Conservation (phyloP, 2,329 filamentous ascomycete species). For the Cryphonectria parasitica region DNA sequence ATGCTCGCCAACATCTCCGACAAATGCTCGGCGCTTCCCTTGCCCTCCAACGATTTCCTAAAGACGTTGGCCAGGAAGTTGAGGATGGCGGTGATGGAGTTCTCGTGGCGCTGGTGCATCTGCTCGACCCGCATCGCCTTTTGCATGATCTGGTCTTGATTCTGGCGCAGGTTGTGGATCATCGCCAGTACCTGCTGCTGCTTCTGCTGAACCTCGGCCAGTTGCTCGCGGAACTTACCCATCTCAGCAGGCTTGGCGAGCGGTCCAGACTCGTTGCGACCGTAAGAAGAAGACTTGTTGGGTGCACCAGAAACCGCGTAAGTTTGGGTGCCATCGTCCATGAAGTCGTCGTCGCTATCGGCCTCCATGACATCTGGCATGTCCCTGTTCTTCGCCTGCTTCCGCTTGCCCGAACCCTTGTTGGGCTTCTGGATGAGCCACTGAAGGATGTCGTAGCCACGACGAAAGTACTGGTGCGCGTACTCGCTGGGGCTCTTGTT, state of each 20-base stretch:
- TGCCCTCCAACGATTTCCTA: conserved; percentile 87
- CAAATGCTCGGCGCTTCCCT: conserved; percentile 74
- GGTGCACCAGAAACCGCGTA: conserved; percentile 34
- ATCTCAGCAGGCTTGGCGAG: conserved; percentile 71
- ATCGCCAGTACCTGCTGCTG: conserved; percentile 85
- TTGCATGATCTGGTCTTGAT: conserved; percentile 85
- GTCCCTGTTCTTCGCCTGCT: conserved; percentile 49
- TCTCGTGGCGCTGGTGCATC: conserved; percentile 94
- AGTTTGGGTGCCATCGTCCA: conserved; percentile 43
- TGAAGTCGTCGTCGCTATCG: conserved; percentile 66
- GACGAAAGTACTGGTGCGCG: conserved; percentile 93
- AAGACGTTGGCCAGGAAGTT: conserved; percentile 97
- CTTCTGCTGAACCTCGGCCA: conserved; percentile 81
- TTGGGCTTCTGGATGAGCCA: conserved; percentile 98
- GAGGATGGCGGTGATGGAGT: conserved; percentile 97
- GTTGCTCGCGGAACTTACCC: conserved; percentile 74
- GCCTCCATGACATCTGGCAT: conserved; percentile 51
- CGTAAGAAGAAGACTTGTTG: conserved; percentile 40
- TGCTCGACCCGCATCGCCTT: conserved; percentile 89
- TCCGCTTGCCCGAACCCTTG: conserved; percentile 64
- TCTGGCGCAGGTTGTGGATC: conserved; percentile 77
- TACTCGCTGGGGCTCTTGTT: conserved; percentile 99
- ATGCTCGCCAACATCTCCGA: conserved; percentile 82
- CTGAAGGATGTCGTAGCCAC: conserved; percentile 86
- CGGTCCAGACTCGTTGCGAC: conserved; percentile 51